Evolutionary conservation across 202 grass and related monocot genomes (phyloP), one percentile per base, ranked within the genome.

Genomic region (Brachypodium distachyon): DNA sequence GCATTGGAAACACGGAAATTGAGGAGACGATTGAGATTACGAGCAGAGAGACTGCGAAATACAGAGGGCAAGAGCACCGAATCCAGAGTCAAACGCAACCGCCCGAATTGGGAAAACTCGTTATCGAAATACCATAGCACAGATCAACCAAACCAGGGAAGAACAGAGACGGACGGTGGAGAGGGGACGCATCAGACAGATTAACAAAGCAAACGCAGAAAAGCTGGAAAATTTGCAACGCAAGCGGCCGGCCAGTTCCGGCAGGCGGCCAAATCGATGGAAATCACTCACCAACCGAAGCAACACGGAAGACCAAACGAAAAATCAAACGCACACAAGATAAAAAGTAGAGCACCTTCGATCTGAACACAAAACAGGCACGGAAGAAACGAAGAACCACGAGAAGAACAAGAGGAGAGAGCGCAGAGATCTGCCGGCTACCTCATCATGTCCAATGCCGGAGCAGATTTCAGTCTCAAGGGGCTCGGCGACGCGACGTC

Each of bases 401-500:
- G 50, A 73, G n/a, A 29, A 54, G 37, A 59, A 21, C 21, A 19
- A 5, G 48, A 70, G 40, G 64, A 21, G 69, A 61, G 68, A 65
- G 36, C 4, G 11, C 19, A 46, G 63, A 79, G 87, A 92, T 90
- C 89, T 80, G 61, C 63, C 77, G 42, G 39, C 36, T 81, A 95
- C 92, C 92, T 95, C 92, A 95, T 95, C 92, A 95, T 91, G 81
- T 91, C 86, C 83, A 87, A 89, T 89, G 88, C 83, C 68, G 74
- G 81, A 61, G 59, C 43, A 74, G 69, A 60, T 74, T 76, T 82
- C 67, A 77, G 47, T 87, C 61, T 78, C 47, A 48, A 12, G 1
- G 34, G 61, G 73, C 46, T 82, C 60, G 61, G 14, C 18, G 67
- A 67, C 44, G 67, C 73, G 74, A 81, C 74, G 82, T 78, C 37